phyloP scores from a whole-genome alignment of 176 grass and related monocot species.

The Ananas comosus region DNA sequence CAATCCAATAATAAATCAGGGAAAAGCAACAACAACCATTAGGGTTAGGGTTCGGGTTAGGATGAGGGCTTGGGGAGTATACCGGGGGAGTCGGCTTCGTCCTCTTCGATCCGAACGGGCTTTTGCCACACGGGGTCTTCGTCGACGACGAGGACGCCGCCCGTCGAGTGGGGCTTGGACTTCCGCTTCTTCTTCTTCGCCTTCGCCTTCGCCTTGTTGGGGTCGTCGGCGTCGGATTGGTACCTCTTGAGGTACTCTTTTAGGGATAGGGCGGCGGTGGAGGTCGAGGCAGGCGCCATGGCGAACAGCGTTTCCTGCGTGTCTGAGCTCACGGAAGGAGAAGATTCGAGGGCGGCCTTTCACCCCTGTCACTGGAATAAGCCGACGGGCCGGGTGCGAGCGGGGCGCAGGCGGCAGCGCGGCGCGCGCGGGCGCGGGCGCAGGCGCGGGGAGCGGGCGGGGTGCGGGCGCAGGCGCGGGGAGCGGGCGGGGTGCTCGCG shows the following conservation, averaged over 20 bases:
- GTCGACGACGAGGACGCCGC: slow-evolving; percentile 77
- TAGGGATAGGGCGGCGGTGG: slow-evolving; percentile 33
- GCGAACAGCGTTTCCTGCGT: too few species aligned
- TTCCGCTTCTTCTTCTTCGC: slow-evolving; percentile 80
- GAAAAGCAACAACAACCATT: not conserved
- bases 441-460: too few species aligned
- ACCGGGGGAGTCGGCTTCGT: slow-evolving; percentile 47
- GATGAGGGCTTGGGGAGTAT: not conserved
- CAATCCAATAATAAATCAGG: not conserved
- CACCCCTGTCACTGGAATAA: too few species aligned
- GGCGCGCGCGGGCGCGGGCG: too few species aligned
- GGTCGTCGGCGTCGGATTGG: slow-evolving; percentile 31
- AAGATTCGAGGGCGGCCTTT: too few species aligned
- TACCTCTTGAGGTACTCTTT: slow-evolving; percentile 94
- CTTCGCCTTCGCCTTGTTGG: slow-evolving; percentile 40
- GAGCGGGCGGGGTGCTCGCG: too few species aligned
- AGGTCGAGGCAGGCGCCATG: slow-evolving; percentile 22
- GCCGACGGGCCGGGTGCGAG: too few species aligned
- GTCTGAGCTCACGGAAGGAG: too few species aligned
- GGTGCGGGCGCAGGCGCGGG: too few species aligned
- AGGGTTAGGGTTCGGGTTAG: not conserved
- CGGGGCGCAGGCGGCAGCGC: too few species aligned
- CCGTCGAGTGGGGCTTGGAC: slow-evolving; percentile 33
- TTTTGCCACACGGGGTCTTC: slow-evolving; percentile 98
- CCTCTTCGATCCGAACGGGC: slow-evolving; percentile 66